These are phyloP conservation scores for Musa balbisiana DNA, from an alignment of 202 grass and related monocot genomes.

Conservation along the genomic window DNA sequence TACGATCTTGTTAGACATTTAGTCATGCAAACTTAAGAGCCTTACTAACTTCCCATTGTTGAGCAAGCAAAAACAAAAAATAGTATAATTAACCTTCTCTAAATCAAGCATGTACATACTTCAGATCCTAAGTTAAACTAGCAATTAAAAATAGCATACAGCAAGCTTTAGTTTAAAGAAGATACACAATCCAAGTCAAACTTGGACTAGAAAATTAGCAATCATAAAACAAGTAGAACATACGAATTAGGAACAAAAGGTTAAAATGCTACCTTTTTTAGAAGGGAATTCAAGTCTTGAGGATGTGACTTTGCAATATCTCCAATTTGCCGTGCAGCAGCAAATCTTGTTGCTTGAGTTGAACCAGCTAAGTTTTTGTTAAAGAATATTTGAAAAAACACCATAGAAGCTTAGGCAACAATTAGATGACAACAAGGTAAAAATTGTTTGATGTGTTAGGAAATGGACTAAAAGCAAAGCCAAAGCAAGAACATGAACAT, in stretches of 20 bases:
- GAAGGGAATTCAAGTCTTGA: constrained; percentile 62
- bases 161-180: not conserved
- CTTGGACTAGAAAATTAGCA: not conserved
- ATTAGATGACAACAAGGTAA: not conserved
- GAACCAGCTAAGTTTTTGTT: constrained; percentile 66
- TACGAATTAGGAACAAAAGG: not conserved
- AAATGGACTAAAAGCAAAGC: not conserved
- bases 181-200: not conserved
- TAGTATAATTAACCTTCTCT: not conserved
- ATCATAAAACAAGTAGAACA: not conserved
- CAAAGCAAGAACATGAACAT: constrained; percentile 10
- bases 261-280: constrained; percentile 66
- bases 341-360: constrained; percentile 78
- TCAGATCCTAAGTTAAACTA: not conserved
- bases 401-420: not conserved
- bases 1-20: not conserved
- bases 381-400: not conserved
- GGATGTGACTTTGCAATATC: constrained; percentile 90
- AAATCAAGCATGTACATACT: not conserved
- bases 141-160: not conserved
- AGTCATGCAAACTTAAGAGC: not conserved
- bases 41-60: not conserved
- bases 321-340: constrained; percentile 90
- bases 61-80: not conserved
- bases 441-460: not conserved